phyloP scores from a whole-genome alignment of 2,329 filamentous ascomycete species.

The Xylaria digitata region DNA sequence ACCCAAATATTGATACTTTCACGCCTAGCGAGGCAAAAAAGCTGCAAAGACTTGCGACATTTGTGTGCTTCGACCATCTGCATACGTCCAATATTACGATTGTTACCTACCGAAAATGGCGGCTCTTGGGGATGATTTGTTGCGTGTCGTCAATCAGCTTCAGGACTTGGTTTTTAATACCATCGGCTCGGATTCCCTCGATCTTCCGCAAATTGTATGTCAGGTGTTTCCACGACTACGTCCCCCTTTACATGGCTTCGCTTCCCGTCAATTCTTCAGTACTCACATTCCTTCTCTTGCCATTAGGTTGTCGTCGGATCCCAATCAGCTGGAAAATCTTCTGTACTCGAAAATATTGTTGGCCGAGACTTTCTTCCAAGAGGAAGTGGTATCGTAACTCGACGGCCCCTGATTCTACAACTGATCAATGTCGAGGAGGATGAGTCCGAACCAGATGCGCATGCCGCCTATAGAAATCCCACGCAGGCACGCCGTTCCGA shows the following conservation, averaged over 20 bases:
- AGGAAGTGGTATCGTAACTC: constrained; percentile 95
- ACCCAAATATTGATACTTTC: constrained; percentile 12
- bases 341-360: constrained; percentile 98
- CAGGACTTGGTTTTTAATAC: constrained; percentile 99
- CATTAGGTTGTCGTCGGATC: constrained; percentile 94
- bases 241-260: constrained; percentile 1
- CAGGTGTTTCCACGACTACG: constrained; percentile 33
- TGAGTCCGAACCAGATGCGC: constrained; percentile 70
- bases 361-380: constrained; percentile 96
- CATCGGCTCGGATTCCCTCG: constrained; percentile 97
- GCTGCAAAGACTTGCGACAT: constrained; percentile 23
- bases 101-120: constrained; percentile 70
- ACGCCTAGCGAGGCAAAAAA: constrained; percentile 12
- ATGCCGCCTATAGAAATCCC: constrained; percentile 80
- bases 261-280: constrained; percentile 11
- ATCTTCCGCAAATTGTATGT: constrained; percentile 96
- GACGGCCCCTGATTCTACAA: constrained; percentile 93
- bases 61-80: constrained; percentile 19
- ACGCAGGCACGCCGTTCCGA: constrained; percentile 73
- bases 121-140: constrained; percentile 92
- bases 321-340: constrained; percentile 98
- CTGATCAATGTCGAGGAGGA: constrained; percentile 96
- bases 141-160: constrained; percentile 96
- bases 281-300: constrained; percentile 35
- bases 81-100: constrained; percentile 11